Evolutionary conservation across 768 basidiomycete genomes (phyloP).

Genomic region (Pleurotus tuber-regium): DNA sequence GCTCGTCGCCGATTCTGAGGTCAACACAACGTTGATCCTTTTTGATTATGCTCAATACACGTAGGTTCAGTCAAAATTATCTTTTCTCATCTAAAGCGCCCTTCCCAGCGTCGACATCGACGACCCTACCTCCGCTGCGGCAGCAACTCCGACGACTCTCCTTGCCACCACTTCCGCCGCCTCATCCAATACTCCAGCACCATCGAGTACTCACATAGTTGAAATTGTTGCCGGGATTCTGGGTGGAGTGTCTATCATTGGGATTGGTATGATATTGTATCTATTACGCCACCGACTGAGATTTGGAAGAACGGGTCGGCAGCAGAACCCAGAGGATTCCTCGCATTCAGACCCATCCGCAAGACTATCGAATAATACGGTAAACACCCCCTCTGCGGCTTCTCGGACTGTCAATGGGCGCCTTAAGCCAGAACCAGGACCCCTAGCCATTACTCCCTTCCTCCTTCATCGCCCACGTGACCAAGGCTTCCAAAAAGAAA

Average conservation of each 20-base stretch:
- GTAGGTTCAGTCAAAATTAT: not conserved
- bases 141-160: not conserved
- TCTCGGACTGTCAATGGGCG: not conserved
- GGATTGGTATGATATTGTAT: slow-evolving; percentile 2
- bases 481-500: not conserved
- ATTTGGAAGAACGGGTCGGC: not conserved
- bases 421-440: not conserved
- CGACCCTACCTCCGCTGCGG: too few species aligned
- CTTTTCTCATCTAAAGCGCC: too few species aligned
- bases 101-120: not conserved
- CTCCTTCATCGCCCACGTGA: not conserved
- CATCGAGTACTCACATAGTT: not conserved
- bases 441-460: slow-evolving; percentile 1
- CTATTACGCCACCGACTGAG: slow-evolving; percentile 5
- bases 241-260: slow-evolving; percentile 1
- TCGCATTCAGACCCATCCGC: not conserved
- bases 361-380: not conserved
- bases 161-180: not conserved
- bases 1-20: not conserved
- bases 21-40: not conserved
- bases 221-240: slow-evolving; percentile 5
- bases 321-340: not conserved
- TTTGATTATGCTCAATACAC: slow-evolving; percentile 8
- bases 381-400: not conserved
- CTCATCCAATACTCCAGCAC: not conserved